Evolutionary conservation across 257 asterid genomes (phyloP).

Genomic region (Nicotiana sylvestris): DNA sequence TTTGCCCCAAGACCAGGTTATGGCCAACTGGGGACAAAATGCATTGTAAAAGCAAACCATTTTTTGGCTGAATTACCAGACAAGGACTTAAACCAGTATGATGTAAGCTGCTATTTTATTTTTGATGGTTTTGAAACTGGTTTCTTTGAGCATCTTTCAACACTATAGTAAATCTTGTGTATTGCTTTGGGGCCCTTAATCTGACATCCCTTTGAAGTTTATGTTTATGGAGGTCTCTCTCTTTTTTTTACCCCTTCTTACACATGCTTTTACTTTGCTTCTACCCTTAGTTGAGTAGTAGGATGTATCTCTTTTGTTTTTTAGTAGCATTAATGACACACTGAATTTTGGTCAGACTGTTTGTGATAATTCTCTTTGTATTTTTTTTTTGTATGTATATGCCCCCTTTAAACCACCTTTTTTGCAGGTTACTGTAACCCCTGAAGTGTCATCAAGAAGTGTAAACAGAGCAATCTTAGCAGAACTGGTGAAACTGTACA

Average conservation of each 20-base stretch:
- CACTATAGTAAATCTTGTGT: slow-evolving; percentile 18
- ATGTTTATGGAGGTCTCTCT: slow-evolving; percentile 1
- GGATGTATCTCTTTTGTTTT: slow-evolving; percentile 23
- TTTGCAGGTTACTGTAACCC: slow-evolving; percentile 81
- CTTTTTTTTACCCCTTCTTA: slow-evolving; percentile 28
- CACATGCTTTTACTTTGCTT: slow-evolving; percentile 26
- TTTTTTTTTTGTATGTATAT: neutral
- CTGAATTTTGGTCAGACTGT: slow-evolving; percentile 28
- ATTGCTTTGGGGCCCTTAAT: slow-evolving; percentile 39
- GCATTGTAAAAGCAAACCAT: slow-evolving; percentile 97
- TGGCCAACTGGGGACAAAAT: slow-evolving; percentile 88
- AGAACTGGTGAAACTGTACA: slow-evolving; percentile 76
- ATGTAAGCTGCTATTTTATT: slow-evolving; percentile 46
- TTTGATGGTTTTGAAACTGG: slow-evolving; percentile 6
- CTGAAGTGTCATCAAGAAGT: slow-evolving; percentile 81
- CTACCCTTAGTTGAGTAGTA: slow-evolving; percentile 27
- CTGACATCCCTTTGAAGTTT: slow-evolving; percentile 38
- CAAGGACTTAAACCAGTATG: slow-evolving; percentile 94
- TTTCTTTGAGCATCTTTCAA: slow-evolving; percentile 18
- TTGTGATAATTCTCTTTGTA: slow-evolving; percentile 24
- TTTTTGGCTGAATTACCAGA: slow-evolving; percentile 88
- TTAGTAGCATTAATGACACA: slow-evolving; percentile 38
- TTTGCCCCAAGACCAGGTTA: slow-evolving; percentile 86
- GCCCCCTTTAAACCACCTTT: slow-evolving; percentile 1
- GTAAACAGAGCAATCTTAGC: slow-evolving; percentile 86